phyloP scores from a whole-genome alignment of 768 basidiomycete species.

The Cystofilobasidium bisporidii region DNA sequence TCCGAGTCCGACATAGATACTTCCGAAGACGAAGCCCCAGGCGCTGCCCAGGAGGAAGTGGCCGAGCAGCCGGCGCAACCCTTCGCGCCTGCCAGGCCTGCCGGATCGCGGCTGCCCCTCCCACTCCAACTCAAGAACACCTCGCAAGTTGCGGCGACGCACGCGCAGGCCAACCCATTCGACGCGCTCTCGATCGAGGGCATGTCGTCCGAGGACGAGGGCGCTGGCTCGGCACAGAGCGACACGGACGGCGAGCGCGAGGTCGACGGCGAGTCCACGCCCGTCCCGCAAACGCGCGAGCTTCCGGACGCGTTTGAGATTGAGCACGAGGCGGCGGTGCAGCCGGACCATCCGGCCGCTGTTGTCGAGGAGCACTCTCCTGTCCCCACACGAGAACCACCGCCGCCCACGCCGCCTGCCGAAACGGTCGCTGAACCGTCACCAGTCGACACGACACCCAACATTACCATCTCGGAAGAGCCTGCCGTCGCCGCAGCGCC shows the following conservation, averaged over 20 bases:
- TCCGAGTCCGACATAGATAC: neutral
- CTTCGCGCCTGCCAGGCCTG: neutral
- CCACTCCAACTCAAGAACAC: neutral
- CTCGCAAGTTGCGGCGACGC: neutral
- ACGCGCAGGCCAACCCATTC: neutral
- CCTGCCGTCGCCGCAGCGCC: no score
- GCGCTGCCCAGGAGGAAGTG: neutral
- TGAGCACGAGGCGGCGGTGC: constrained; percentile 11
- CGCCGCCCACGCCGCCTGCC: neutral
- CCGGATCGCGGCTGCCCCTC: neutral
- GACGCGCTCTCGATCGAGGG: neutral
- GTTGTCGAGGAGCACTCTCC: neutral
- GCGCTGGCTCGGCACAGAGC: neutral
- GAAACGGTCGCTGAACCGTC: neutral
- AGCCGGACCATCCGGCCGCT: neutral
- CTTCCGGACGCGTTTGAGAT: constrained; percentile 18
- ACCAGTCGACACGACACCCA: neutral
- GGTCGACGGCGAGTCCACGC: neutral
- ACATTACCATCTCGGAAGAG: no score
- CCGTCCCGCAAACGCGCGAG: neutral
- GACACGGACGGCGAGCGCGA: neutral
- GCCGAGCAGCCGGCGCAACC: neutral
- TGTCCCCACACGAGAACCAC: no score
- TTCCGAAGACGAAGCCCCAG: neutral
- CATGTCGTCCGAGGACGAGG: neutral